Conservation (phyloP, 768 basidiomycete species). For the Lyophyllum decastes region DNA sequence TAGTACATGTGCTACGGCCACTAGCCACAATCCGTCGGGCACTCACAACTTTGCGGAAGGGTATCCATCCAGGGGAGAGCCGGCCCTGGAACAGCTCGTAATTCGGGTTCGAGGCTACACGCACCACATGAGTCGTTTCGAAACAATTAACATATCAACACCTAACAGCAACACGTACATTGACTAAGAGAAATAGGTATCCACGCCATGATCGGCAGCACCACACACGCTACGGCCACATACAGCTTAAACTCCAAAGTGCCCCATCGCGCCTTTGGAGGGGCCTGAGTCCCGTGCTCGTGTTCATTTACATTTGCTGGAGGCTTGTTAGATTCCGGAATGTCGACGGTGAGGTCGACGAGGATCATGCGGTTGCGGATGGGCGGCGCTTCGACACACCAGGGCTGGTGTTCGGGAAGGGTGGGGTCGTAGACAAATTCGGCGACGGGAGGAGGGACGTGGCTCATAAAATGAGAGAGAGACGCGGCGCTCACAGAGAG, state of each 20-base stretch:
- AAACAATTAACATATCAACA: neutral
- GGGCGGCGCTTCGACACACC: conserved; percentile 6
- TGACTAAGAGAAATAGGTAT: conserved; percentile 72
- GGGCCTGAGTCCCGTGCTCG: too few species aligned
- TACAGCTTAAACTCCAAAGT: conserved; percentile 84
- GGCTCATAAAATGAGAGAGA: neutral
- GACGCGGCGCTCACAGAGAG: neutral
- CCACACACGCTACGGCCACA: conserved; percentile 55
- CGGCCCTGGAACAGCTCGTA: conserved; percentile 57
- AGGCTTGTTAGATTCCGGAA: conserved; percentile 42
- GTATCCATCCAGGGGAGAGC: conserved; percentile 79
- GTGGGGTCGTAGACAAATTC: conserved; percentile 4
- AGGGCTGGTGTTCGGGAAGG: conserved; percentile 4
- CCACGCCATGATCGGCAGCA: conserved; percentile 76
- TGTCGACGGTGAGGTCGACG: conserved; percentile 53
- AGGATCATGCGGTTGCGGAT: conserved; percentile 27
- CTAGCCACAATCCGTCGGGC: neutral
- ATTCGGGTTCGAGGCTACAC: conserved; percentile 72
- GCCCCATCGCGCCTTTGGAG: conserved; percentile 54
- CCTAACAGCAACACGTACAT: conserved; percentile 50
- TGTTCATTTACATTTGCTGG: conserved; percentile 37
- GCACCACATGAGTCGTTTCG: conserved; percentile 5
- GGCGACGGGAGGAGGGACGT: neutral
- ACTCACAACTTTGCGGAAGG: conserved; percentile 75
- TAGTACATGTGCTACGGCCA: conserved; percentile 6